Evolutionary conservation across 1,284 basidiomycete genomes (phyloP), one percentile per base, ranked within the genome.

Genomic region (Cutaneotrichosporon dermatis): DNA sequence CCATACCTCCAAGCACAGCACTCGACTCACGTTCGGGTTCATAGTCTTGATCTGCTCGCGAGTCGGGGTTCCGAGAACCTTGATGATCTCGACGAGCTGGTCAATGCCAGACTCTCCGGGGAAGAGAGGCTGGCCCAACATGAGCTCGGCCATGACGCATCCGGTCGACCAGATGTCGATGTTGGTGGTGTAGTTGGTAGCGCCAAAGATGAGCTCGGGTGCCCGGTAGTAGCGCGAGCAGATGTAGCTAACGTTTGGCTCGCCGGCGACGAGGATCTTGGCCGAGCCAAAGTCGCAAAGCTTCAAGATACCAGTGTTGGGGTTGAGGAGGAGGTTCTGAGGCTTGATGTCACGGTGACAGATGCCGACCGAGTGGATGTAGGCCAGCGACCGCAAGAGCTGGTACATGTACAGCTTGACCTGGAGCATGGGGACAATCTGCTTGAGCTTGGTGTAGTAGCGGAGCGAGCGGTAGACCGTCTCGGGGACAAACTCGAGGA

Each of bases 11-110:
- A 25, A 25, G n/a, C 43, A 35, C 46, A 45, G 11, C 33, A 34
- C 13, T 8, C 34, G 7, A 69, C 76, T 71, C 67, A 77, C 76
- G 82, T 95, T 95, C 54, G 96, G 95, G 80, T 99, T 99, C 95
- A 99, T 99, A 69, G 96, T 98, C 88, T 98, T 98, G 85, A 99
- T 99, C 80, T 99, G 96, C 77, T 99, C 96, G 69, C 95, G 84
- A 60, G 95, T 95, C 0, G 95, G 95, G 25, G 96, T 99, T 16
- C 95, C 95, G 63, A 99, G 86, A 46, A 99, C 93, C 81, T 99
- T 99, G 88, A 99, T 99, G 74, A 99, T 99, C 81, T 99, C 95
- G 53, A 99, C 95, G 70, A 99, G 80, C 82, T 99, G 95, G 80
- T 99, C 95, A 73, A 99, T 99, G n/a, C 95, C 95, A 72, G 92